Evolutionary conservation across 768 basidiomycete species (phyloP), one percentile per base, ranked within the genome.

Genomic region (Boletus reticuloceps): DNA sequence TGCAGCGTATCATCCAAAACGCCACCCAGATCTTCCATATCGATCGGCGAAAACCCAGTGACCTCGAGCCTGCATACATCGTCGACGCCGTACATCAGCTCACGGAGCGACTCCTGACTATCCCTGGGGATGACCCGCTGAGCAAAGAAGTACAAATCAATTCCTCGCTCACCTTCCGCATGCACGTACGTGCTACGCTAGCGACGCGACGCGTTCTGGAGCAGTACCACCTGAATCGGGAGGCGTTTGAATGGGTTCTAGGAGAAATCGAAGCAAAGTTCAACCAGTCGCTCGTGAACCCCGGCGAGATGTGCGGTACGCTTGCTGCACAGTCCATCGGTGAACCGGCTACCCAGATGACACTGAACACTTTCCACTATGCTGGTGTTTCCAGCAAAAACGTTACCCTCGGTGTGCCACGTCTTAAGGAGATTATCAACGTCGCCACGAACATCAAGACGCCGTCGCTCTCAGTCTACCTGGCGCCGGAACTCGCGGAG

Each of bases 341-440:
- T 72, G 97, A 98, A 77, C 97, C 97, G 0, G 97, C 97, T 5
- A 99, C 97, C 1, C 97, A 99, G 75, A 98, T 99, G 97, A 98
- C 97, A 7, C 74, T 99, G 55, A 99, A 99, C 72, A 98, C 96
- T 0, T 99, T 98, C 91, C 97, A 99, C 74, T 98, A 98, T 70
- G 97, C 97, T 57, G 97, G 97, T 87, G 97, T 99, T 25, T 96
- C 97, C n/a, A 94, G 91, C 67, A 98, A 98, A 77, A 98, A 97
- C 74, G 97, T 99, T 47, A 99, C 97, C 0, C 91, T 98, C 55
- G 97, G 97, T 86, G 97, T 99, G 2, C 97, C 97, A 3, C 95
- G 97, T 73, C 72, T 99, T 60, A 98, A 98, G 77, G 97, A 98
- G 74, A 98, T 98, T 63, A 98, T 99, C 77, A 99, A 99, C 67